Evolutionary conservation across 192 early-diverging fungal genomes (phyloP), one percentile per base, ranked within the genome.

Genomic region (Diversispora epigaea): DNA sequence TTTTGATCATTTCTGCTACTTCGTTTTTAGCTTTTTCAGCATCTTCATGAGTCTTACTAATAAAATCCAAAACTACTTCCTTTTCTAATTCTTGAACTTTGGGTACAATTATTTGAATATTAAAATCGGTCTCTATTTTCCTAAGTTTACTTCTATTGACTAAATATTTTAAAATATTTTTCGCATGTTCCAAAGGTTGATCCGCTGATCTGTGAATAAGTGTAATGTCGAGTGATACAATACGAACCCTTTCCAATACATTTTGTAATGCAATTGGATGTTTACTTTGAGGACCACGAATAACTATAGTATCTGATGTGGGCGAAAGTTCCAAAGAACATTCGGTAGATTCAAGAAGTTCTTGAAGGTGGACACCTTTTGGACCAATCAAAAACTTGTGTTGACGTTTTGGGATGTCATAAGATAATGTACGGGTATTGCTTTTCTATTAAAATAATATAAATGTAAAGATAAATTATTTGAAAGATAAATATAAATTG

Each of bases 361-460:
- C 95, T 63, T 89, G 84, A 60, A 98, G 85, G 25, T 85, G 86
- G 32, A 86, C 79, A 40, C 93, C 95, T 79, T 91, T 89, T 43
- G 88, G 80, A 14, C 96, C 96, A 44, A 96, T 85, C 21, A 99
- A 82, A 80, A 95, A 97, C 55, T 90, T 91, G 80, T 98, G 97
- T 82, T 97, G 94, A 65, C 91, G 90, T 85, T 98, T 97, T 55
- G 93, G 91, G 55, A 98, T 84, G 52, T 85, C 84, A 58, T 95
- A 86, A 3, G 83, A 82, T 58, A 93, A 78, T 11, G 86, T 89
- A 44, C 88, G 81, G 60, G 92, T 91, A 41, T 77, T 87, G 12
- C 46, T 65, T 74, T 74, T 74, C 61, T 71, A 56, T 56, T 32
- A 4, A 66, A 4, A 39, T 62, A 14, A 40, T 4, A 11, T 14